phyloP scores from a whole-genome alignment of 1,139 yeast species.

The Pneumocystis jirovecii region DNA sequence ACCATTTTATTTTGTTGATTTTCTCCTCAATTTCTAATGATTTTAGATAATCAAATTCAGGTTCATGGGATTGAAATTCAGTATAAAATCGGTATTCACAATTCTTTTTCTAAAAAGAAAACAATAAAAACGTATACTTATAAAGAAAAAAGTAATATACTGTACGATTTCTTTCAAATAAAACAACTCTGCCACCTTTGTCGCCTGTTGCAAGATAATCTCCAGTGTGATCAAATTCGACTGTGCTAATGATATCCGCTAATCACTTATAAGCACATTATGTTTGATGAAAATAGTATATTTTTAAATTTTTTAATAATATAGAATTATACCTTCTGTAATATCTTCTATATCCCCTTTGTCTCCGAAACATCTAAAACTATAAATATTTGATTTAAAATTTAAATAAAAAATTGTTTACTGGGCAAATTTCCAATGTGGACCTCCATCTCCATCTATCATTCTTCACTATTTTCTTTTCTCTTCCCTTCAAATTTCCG shows the following conservation, averaged over 20 bases:
- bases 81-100: conserved; percentile 94
- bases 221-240: conserved; percentile 91
- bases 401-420: conserved; percentile 21
- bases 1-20: conserved; percentile 95
- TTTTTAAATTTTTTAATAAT: neutral
- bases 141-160: conserved; percentile 8
- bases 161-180: conserved; percentile 74
- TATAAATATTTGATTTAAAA: conserved; percentile 38
- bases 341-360: conserved; percentile 92
- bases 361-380: conserved; percentile 70
- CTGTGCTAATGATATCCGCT: conserved; percentile 94
- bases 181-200: conserved; percentile 93
- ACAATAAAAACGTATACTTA: neutral
- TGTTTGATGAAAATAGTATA: neutral
- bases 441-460: conserved; percentile 7
- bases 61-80: conserved; percentile 96
- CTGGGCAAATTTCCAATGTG: conserved; percentile 15
- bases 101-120: conserved; percentile 40
- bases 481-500: neutral
- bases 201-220: conserved; percentile 96
- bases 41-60: conserved; percentile 93
- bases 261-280: neutral
- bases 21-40: conserved; percentile 95
- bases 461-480: neutral
- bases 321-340: conserved; percentile 40